A percentile compares a stretch with the other conserved stretches of the same genome.
These are phyloP conservation scores for Salvia sclarea DNA, from an alignment of 305 asterid genomes.

Conservation along the genomic window DNA sequence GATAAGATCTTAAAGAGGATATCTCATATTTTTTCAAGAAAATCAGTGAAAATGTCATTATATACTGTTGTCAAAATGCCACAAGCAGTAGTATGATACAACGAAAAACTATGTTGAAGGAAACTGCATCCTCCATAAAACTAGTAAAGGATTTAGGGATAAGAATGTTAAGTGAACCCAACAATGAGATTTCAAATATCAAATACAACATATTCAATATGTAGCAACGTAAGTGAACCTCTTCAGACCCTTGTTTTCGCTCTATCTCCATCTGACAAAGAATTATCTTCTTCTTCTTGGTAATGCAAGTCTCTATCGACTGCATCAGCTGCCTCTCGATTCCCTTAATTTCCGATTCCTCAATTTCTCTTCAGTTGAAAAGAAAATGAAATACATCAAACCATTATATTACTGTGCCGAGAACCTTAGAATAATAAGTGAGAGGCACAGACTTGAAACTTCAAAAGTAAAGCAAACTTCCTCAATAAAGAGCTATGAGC, in stretches of 20 bases:
- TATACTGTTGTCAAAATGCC: slow-evolving; percentile 8
- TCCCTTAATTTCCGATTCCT: slow-evolving; percentile 85
- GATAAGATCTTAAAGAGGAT: slow-evolving; percentile 24
- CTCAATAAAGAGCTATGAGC: neutral
- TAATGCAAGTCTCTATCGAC: slow-evolving; percentile 88
- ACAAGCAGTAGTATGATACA: slow-evolving; percentile 1
- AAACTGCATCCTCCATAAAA: slow-evolving; percentile 16
- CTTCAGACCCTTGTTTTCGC: slow-evolving; percentile 83
- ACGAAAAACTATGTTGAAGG: slow-evolving; percentile 1
- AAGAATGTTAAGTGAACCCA: slow-evolving; percentile 5
- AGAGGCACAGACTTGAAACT: slow-evolving; percentile 26
- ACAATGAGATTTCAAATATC: slow-evolving; percentile 16
- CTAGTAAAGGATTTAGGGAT: neutral
- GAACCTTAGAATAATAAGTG: neutral
- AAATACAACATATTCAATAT: slow-evolving; percentile 14
- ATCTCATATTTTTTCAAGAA: neutral
- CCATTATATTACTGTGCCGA: slow-evolving; percentile 8
- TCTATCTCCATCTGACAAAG: slow-evolving; percentile 85
- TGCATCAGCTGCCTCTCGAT: slow-evolving; percentile 96
- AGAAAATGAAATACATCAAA: slow-evolving; percentile 28
- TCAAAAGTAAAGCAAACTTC: slow-evolving; percentile 15
- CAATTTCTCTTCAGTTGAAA: slow-evolving; percentile 71
- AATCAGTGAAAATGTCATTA: slow-evolving; percentile 12
- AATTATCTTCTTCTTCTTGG: slow-evolving; percentile 92
- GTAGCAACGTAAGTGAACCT: slow-evolving; percentile 54